Evolutionary conservation across 78 protist genomes (phyloP).

Genomic region (Monosiga brevicollis): DNA sequence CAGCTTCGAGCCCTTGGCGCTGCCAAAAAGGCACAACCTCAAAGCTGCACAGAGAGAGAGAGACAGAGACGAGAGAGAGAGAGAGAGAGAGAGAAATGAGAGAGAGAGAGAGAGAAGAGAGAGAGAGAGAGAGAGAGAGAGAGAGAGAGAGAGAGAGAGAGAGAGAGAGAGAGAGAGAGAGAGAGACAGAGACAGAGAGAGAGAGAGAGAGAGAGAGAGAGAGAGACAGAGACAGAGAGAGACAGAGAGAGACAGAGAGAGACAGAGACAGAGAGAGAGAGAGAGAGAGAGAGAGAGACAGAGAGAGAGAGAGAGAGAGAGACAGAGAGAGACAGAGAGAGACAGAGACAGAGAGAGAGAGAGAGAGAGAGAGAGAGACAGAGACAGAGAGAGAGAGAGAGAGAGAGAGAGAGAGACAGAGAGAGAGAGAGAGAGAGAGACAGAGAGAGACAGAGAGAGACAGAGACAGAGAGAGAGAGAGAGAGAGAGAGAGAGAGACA

Average conservation of each 20-base stretch:
- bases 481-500: no score
- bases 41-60: background rate
- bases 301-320: background rate
- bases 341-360: background rate
- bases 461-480: no score
- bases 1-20: slow-evolving; percentile 50
- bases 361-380: background rate
- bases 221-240: background rate
- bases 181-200: background rate
- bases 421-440: no score
- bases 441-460: no score
- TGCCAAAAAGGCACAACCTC: slow-evolving; percentile 20
- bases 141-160: background rate
- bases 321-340: background rate
- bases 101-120: background rate
- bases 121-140: background rate
- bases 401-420: no score
- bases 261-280: background rate
- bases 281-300: background rate
- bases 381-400: background rate
- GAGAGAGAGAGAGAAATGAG: background rate
- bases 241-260: slow-evolving; percentile 1
- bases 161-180: background rate
- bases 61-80: background rate
- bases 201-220: background rate